phyloP scores from a whole-genome alignment of 1,284 basidiomycete species.

The Mycena sp. region DNA sequence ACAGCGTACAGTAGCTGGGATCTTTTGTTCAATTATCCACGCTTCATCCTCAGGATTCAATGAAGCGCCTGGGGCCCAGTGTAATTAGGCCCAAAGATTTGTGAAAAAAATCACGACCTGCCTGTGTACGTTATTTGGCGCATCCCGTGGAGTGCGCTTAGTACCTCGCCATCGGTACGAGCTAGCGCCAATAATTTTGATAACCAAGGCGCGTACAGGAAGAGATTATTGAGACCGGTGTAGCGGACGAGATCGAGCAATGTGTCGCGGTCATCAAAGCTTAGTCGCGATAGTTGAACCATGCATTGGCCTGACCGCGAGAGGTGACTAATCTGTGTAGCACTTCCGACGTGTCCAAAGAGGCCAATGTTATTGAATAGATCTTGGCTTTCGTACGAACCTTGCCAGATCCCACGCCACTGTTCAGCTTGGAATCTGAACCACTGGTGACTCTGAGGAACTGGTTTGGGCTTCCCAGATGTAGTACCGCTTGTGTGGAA shows the following conservation, averaged over 20 bases:
- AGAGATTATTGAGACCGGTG: slow-evolving; percentile 38
- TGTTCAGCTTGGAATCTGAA: slow-evolving; percentile 35
- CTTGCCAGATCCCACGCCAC: slow-evolving; percentile 22
- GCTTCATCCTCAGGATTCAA: slow-evolving; percentile 37
- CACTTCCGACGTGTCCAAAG: slow-evolving; percentile 28
- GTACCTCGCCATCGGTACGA: slow-evolving; percentile 32
- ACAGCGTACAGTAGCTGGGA: slow-evolving; percentile 10
- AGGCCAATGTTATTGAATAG: slow-evolving; percentile 17
- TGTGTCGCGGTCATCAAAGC: not conserved
- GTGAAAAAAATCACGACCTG: slow-evolving; percentile 25
- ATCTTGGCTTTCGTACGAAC: not conserved
- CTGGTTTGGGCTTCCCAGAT: slow-evolving; percentile 41
- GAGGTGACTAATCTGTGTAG: slow-evolving; percentile 11
- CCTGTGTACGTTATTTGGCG: slow-evolving; percentile 42
- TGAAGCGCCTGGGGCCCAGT: not conserved
- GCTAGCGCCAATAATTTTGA: slow-evolving; percentile 39
- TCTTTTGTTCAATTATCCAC: slow-evolving; percentile 24
- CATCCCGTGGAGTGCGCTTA: slow-evolving; percentile 37
- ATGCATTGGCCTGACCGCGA: not conserved
- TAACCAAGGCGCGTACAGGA: slow-evolving; percentile 42
- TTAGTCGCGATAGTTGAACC: not conserved
- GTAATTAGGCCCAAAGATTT: slow-evolving; percentile 32
- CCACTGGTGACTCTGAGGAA: slow-evolving; percentile 40
- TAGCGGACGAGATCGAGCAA: not conserved
- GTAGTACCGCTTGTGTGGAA: slow-evolving; percentile 46